Evolutionary conservation across 495 filamentous ascomycete species (phyloP).

Genomic region (Penicillium egyptiacum): DNA sequence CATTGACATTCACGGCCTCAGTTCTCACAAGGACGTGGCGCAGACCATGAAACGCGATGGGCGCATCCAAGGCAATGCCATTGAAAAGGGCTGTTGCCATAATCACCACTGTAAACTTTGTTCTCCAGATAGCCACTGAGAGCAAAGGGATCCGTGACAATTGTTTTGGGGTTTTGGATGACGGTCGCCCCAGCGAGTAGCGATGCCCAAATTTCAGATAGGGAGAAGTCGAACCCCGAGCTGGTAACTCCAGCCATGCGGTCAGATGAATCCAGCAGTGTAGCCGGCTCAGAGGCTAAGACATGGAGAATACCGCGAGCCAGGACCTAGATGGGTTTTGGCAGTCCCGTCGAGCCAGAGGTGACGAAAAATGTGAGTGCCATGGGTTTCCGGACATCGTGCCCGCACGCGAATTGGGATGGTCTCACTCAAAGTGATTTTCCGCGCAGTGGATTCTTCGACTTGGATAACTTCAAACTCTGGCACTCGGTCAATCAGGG

Average conservation of each 20-base stretch:
- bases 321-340: conserved; percentile 16
- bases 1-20: not conserved
- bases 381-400: not conserved
- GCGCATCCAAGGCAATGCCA: not conserved
- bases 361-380: conserved; percentile 17
- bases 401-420: too few species aligned
- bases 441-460: not conserved
- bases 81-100: not conserved
- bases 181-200: conserved; percentile 9
- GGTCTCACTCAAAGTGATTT: not conserved
- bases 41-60: not conserved
- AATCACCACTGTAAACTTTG: not conserved
- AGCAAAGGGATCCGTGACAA: conserved; percentile 13
- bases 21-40: not conserved
- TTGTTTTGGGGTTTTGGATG: not conserved
- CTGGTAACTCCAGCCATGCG: conserved; percentile 5
- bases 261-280: not conserved
- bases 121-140: not conserved
- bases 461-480: not conserved
- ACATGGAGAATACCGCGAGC: conserved; percentile 7
- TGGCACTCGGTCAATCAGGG: not conserved
- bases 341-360: conserved; percentile 22
- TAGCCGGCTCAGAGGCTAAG: not conserved
- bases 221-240: conserved; percentile 10
- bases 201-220: conserved; percentile 13